phyloP scores from a whole-genome alignment of 2,329 filamentous ascomycete genomes.

The Ramularia collo-cygni region DNA sequence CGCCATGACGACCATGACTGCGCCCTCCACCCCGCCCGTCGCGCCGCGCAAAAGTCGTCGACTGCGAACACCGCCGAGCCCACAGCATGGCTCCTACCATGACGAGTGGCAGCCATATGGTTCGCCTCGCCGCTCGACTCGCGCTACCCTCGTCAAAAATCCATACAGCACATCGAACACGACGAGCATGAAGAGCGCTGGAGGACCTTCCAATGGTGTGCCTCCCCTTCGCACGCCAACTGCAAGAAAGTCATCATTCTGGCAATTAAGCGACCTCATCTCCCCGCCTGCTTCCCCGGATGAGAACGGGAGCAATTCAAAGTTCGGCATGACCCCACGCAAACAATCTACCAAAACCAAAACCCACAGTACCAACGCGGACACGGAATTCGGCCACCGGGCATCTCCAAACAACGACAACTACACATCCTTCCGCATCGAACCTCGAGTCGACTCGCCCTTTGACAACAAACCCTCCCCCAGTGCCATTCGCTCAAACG shows the following conservation, averaged over 20 bases:
- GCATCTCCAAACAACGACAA: neutral
- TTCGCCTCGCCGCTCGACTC: conserved; percentile 35
- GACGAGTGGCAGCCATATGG: conserved; percentile 64
- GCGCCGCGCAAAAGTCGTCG: conserved; percentile 5
- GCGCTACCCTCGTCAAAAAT: conserved; percentile 33
- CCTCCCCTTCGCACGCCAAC: neutral
- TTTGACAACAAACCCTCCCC: conserved; percentile 4
- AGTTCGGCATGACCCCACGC: too few species aligned
- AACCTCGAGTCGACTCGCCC: too few species aligned
- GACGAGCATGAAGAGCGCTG: conserved; percentile 8
- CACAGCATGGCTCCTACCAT: conserved; percentile 55
- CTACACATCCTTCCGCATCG: neutral
- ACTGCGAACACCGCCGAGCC: conserved; percentile 56
- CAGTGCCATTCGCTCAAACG: conserved; percentile 46
- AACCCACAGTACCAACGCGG: too few species aligned
- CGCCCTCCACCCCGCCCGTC: conserved; percentile 11
- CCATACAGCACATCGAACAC: conserved; percentile 37
- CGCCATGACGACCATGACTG: conserved; percentile 10
- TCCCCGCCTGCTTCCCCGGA: neutral
- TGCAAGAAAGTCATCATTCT: neutral
- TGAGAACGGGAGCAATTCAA: neutral
- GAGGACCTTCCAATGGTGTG: neutral
- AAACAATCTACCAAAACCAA: too few species aligned
- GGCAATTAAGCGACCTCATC: neutral
- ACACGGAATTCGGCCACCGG: too few species aligned